Conservation (phyloP, 2,329 filamentous ascomycete genomes). For the Hypomyces perniciosus region DNA sequence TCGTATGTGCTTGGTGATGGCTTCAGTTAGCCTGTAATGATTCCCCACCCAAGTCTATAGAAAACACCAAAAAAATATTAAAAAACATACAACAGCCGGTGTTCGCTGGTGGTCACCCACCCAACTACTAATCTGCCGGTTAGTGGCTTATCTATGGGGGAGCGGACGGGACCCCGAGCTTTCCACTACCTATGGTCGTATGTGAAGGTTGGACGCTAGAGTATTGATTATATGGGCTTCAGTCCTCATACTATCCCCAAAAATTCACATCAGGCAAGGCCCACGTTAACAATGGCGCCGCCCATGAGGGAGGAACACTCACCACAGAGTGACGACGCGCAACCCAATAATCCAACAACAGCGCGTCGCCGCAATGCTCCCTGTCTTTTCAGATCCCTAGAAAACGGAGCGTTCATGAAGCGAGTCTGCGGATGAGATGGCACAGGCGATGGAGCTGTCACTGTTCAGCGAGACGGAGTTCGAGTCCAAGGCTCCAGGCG, state of each 20-base stretch:
- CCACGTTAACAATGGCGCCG: background rate
- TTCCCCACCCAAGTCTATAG: no score
- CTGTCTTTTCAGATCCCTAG: background rate
- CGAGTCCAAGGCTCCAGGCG: constrained; percentile 46
- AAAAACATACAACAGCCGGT: background rate
- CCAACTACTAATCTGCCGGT: constrained; percentile 5
- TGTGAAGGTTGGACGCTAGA: background rate
- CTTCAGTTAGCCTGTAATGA: no score
- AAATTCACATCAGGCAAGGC: background rate
- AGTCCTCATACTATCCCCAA: background rate
- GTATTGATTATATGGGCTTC: background rate
- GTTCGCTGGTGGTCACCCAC: constrained; percentile 4
- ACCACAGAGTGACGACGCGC: background rate
- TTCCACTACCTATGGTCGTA: background rate
- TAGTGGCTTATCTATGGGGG: background rate
- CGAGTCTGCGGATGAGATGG: constrained; percentile 19
- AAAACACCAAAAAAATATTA: no score
- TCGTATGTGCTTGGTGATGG: no score
- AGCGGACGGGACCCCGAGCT: constrained; percentile 4
- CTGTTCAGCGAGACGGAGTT: constrained; percentile 54
- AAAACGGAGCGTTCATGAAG: background rate
- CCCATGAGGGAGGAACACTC: background rate
- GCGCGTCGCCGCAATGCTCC: background rate
- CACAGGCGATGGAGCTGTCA: constrained; percentile 29
- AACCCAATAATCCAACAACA: background rate